These are phyloP conservation scores for Saprolegnia diclina DNA, from an alignment of 352 stramenopile genomes.

Conservation along the genomic window DNA sequence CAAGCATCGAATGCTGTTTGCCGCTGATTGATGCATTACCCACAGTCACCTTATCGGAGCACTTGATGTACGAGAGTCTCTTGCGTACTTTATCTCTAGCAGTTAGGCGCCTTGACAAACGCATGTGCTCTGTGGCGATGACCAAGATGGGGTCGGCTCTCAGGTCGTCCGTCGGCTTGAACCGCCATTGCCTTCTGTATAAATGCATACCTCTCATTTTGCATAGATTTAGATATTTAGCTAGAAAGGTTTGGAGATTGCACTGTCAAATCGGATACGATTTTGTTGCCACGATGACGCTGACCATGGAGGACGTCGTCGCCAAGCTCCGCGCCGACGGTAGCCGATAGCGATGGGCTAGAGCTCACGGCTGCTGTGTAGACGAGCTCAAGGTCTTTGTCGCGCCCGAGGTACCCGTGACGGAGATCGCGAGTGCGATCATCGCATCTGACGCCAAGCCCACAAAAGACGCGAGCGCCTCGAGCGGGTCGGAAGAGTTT, in stretches of 20 bases:
- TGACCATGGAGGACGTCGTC: slow-evolving; percentile 60
- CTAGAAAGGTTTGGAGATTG: too few relatives aligned
- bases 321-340: slow-evolving; percentile 69
- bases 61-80: too few relatives aligned
- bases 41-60: too few relatives aligned
- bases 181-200: neutral
- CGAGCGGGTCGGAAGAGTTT: slow-evolving; percentile 71
- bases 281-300: neutral
- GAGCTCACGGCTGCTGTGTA: slow-evolving; percentile 28
- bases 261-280: neutral
- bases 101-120: too few relatives aligned
- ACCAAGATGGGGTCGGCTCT: neutral
- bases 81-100: too few relatives aligned
- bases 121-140: neutral
- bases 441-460: slow-evolving; percentile 58
- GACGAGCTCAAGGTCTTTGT: slow-evolving; percentile 73
- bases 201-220: neutral
- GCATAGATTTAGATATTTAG: neutral
- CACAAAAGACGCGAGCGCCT: slow-evolving; percentile 28
- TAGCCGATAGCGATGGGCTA: slow-evolving; percentile 22
- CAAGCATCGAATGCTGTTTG: too few relatives aligned
- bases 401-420: slow-evolving; percentile 63
- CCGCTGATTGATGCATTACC: too few relatives aligned
- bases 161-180: neutral
- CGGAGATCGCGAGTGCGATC: slow-evolving; percentile 66